Percentiles rank a stretch among this genome's conserved stretches.
phyloP scores from a whole-genome alignment of 345 rosid genomes.

The Heritiera littoralis region DNA sequence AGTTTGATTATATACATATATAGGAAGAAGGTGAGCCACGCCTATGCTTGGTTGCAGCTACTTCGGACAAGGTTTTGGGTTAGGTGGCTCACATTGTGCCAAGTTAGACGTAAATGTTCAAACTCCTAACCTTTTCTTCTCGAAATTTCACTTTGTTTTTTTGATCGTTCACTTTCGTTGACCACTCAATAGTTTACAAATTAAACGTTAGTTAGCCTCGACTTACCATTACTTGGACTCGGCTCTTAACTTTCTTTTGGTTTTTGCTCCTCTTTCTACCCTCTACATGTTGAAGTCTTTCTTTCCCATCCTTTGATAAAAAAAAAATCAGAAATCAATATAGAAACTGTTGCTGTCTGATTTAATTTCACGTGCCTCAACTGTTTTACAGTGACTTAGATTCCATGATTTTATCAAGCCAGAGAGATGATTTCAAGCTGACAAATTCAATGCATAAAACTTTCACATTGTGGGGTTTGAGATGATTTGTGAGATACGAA shows the following conservation, averaged over 20 bases:
- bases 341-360: not conserved
- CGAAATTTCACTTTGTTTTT: not conserved
- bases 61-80: not conserved
- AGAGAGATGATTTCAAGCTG: no score
- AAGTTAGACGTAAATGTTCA: not conserved
- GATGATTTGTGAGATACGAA: no score
- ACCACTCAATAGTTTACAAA: not conserved
- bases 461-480: no score
- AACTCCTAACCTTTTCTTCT: not conserved
- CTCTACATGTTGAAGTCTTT: not conserved
- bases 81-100: constrained; percentile 44
- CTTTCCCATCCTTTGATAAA: no score
- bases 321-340: not conserved
- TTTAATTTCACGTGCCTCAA: no score
- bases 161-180: not conserved
- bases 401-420: not conserved
- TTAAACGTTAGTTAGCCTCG: not conserved
- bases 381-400: no score
- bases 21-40: constrained; percentile 44
- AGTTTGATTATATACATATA: constrained; percentile 26
- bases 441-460: no score
- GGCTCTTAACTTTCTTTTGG: not conserved
- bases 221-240: not conserved
- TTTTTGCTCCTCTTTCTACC: not conserved
- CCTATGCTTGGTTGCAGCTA: constrained; percentile 14